Evolutionary conservation across 306 rosid genomes (phyloP).

Genomic region (Morella rubra): DNA sequence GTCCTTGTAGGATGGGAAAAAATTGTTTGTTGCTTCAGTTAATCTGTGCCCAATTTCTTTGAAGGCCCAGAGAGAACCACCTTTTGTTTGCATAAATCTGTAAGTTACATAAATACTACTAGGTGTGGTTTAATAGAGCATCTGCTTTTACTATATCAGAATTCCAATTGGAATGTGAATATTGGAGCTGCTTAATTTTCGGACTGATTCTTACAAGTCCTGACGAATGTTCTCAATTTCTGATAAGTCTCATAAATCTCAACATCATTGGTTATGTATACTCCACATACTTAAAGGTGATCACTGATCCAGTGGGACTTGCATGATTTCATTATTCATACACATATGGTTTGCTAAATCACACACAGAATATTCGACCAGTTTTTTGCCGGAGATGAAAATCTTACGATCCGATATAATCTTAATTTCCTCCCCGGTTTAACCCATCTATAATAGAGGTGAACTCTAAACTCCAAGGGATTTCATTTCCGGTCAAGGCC

Average conservation of each 20-base stretch:
- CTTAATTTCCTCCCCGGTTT: too few species aligned
- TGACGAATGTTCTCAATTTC: background rate
- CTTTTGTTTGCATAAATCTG: background rate
- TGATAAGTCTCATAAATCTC: background rate
- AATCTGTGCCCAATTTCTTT: background rate
- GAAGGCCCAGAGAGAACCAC: background rate
- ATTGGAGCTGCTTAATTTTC: background rate
- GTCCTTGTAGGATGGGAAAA: background rate
- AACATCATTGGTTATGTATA: background rate
- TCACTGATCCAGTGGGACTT: too few species aligned
- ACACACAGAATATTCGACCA: too few species aligned
- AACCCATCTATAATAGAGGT: too few species aligned
- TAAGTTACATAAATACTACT: background rate
- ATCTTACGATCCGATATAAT: too few species aligned
- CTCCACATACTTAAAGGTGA: background rate
- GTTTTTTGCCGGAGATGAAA: too few species aligned
- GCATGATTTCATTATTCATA: too few species aligned
- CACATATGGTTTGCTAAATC: too few species aligned
- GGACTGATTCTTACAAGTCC: background rate
- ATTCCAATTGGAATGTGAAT: background rate
- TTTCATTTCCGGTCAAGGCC: too few species aligned
- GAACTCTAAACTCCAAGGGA: too few species aligned
- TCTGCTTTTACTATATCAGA: background rate
- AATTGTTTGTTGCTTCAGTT: background rate
- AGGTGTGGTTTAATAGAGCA: background rate